A percentile compares a stretch with the other conserved stretches of the same genome.
Evolutionary conservation across 2,329 filamentous ascomycete genomes (phyloP).

Genomic region (Beauveria sp.): DNA sequence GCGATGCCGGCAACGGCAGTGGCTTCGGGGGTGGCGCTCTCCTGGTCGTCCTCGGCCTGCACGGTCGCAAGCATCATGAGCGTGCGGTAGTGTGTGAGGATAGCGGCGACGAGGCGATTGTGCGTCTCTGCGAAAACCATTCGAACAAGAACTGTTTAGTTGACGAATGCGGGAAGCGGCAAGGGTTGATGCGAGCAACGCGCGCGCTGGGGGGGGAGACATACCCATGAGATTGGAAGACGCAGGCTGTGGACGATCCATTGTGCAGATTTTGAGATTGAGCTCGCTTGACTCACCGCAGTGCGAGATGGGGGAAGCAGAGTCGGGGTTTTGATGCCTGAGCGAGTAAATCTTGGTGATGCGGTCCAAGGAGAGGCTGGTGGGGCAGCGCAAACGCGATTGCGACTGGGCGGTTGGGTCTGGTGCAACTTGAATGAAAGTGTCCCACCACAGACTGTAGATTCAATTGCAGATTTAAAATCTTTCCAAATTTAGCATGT

Average conservation of each 20-base stretch:
- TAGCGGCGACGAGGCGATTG: slow-evolving; percentile 36
- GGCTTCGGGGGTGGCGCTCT: slow-evolving; percentile 32
- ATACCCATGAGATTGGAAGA: slow-evolving; percentile 30
- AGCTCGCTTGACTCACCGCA: neutral
- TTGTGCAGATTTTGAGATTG: slow-evolving; percentile 10
- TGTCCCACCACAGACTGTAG: neutral
- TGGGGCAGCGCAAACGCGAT: neutral
- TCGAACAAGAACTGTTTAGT: no score
- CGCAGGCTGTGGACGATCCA: slow-evolving; percentile 26
- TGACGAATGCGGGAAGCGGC: neutral
- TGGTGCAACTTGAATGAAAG: neutral
- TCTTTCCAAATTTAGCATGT: no score
- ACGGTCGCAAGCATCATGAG: slow-evolving; percentile 37
- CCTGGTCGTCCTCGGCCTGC: slow-evolving; percentile 31
- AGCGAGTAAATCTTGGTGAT: neutral
- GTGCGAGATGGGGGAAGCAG: neutral
- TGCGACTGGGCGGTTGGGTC: neutral
- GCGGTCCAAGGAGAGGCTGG: neutral
- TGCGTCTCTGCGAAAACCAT: slow-evolving; percentile 28
- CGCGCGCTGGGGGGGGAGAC: neutral
- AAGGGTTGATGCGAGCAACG: neutral
- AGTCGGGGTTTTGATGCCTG: neutral
- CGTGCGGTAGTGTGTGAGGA: slow-evolving; percentile 35
- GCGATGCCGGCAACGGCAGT: slow-evolving; percentile 35
- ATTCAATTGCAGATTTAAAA: neutral